These are phyloP conservation scores for Thalia dealbata DNA, from an alignment of 176 grass and related monocot species.

Conservation along the genomic window DNA sequence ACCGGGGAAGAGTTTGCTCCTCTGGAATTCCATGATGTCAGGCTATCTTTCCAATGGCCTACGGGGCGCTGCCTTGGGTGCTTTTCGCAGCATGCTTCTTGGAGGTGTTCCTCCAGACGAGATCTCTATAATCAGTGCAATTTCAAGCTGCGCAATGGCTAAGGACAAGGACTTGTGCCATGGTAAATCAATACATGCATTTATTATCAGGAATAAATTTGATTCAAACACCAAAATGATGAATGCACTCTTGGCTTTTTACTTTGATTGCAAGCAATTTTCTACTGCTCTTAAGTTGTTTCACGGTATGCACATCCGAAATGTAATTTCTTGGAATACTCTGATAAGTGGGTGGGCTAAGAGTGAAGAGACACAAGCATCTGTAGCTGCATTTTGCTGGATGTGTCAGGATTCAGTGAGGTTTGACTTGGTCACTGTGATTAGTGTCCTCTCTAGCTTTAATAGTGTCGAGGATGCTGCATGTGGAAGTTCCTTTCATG, in stretches of 20 bases:
- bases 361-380: conserved; percentile 24
- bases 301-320: conserved; percentile 20
- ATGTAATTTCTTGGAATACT: conserved; percentile 64
- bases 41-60: conserved; percentile 42
- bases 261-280: conserved; percentile 30
- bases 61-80: conserved; percentile 25
- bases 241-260: conserved; percentile 54
- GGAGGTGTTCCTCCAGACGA: conserved; percentile 34
- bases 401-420: conserved; percentile 34
- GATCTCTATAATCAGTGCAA: conserved; percentile 35
- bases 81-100: conserved; percentile 33
- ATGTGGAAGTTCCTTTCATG: conserved; percentile 39
- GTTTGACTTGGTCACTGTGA: conserved; percentile 58
- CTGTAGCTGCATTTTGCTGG: conserved; percentile 29
- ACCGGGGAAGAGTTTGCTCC: conserved; percentile 28
- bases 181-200: conserved; percentile 54
- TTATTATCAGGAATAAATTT: conserved; percentile 41
- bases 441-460: conserved; percentile 36
- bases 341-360: conserved; percentile 51
- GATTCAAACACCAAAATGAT: conserved; percentile 28
- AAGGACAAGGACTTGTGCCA: conserved; percentile 22
- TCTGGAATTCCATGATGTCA: conserved; percentile 66
- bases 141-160: conserved; percentile 32
- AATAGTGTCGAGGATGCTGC: conserved; percentile 12
- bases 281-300: conserved; percentile 42